Percentiles rank a stretch among this genome's conserved stretches.
Evolutionary conservation across 2,329 filamentous ascomycete species (phyloP).

Genomic region (Bertia moriformis): DNA sequence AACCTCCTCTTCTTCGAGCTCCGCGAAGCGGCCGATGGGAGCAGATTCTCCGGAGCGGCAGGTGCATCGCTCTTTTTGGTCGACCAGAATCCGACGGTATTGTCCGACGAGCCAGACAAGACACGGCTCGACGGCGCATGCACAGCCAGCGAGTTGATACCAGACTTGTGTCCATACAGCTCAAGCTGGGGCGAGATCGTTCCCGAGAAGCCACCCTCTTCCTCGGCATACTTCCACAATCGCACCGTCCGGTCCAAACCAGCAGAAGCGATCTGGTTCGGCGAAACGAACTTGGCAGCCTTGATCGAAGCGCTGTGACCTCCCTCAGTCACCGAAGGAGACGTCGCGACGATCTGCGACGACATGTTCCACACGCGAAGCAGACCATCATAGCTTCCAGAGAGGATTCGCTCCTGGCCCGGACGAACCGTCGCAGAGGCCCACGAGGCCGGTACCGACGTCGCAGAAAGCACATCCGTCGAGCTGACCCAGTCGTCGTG

Average conservation of each 20-base stretch:
- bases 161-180: constrained; percentile 56
- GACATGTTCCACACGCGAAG: constrained; percentile 81
- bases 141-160: constrained; percentile 19
- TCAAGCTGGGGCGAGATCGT: constrained; percentile 62
- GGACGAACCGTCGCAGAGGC: constrained; percentile 28
- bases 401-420: constrained; percentile 63
- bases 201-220: constrained; percentile 40
- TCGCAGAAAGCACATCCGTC: constrained; percentile 65
- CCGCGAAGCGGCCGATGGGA: constrained; percentile 49
- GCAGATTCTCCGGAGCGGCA: constrained; percentile 51
- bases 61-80: constrained; percentile 65
- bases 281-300: constrained; percentile 68
- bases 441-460: constrained; percentile 45
- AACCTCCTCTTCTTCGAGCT: constrained; percentile 65
- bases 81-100: constrained; percentile 77
- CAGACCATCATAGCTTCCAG: constrained; percentile 83
- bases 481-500: constrained; percentile 94
- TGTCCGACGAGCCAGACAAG: constrained; percentile 73
- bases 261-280: constrained; percentile 65
- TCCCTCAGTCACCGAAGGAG: constrained; percentile 34
- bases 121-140: constrained; percentile 63
- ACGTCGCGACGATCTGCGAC: constrained; percentile 70
- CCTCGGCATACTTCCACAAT: constrained; percentile 75
- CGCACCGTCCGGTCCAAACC: constrained; percentile 75
- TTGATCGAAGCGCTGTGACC: constrained; percentile 66